phyloP scores from a whole-genome alignment of 1,139 yeast species.

The Kodamaea plutei region DNA sequence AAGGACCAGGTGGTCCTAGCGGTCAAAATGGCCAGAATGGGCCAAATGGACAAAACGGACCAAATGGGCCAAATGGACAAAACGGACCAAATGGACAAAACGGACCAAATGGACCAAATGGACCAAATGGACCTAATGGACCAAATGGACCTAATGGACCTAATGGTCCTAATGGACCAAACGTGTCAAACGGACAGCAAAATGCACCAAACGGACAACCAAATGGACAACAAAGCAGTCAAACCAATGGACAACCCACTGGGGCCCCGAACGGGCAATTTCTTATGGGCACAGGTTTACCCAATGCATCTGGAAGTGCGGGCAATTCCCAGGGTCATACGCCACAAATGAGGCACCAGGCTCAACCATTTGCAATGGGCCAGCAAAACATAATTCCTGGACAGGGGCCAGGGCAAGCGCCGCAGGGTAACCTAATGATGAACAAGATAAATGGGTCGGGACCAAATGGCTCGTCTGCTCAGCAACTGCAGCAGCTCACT shows the following conservation, averaged over 20 bases:
- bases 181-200: too few species aligned
- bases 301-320: constrained; percentile 16
- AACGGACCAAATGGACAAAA: constrained; percentile 6
- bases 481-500: too few species aligned
- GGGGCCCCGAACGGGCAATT: too few species aligned
- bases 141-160: constrained; percentile 3
- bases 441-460: too few species aligned
- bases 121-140: constrained; percentile 7
- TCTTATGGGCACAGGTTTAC: too few species aligned
- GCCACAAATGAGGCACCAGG: constrained; percentile 26
- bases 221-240: too few species aligned
- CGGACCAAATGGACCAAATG: constrained; percentile 10
- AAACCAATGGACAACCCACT: too few species aligned
- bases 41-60: constrained; percentile 3
- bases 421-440: constrained; percentile 4
- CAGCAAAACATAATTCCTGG: constrained; percentile 7
- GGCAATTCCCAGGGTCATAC: constrained; percentile 25
- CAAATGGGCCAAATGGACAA: constrained; percentile 7
- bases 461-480: too few species aligned
- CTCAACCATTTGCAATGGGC: constrained; percentile 18
- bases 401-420: constrained; percentile 12
- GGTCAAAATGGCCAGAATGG: constrained; percentile 1
- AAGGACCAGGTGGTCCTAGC: constrained; percentile 2
- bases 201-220: constrained; percentile 24
- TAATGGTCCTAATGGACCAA: constrained; percentile 10